Base-by-base conservation (phyloP, 306 rosid species). In the Dryas octopetala region DNA sequence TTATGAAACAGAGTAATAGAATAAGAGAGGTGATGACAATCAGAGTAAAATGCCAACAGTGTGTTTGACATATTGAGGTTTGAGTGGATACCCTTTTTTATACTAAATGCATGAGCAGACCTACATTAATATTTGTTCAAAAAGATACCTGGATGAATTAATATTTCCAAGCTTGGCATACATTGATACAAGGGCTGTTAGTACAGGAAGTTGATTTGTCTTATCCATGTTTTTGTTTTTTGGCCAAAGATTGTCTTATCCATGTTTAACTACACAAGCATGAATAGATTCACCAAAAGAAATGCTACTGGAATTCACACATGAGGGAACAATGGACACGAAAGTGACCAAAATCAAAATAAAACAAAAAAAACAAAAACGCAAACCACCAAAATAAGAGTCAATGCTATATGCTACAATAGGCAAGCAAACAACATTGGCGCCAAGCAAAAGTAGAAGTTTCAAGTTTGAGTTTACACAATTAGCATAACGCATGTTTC, bases 211-310 rank as follows among this genome's bases (percentile, higher is more conserved):
- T 58, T 66, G 83, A 79, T 51, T 51, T 66, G 41, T 40, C 81
- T 9, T 55, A 60, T 54, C 86, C 83, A 45, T 83, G 83, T 67
- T 53, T 83, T n/a, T n/a, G n/a, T n/a, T n/a, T n/a, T n/a, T n/a
- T n/a, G n/a, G n/a, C n/a, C n/a, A n/a, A n/a, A n/a, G n/a, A n/a
- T 51, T 66, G 41, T 40, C 81, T 9, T 55, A 60, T 54, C 86
- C 83, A 45, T 83, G 83, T 67, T 53, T 83, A 44, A 75, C 63
- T 12, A 52, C 83, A 9, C 44, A 66, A 64, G 83, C 86, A 66
- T 83, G 86, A 66, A 83, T 67, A 15, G 83, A 83, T 40, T 79
- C 78, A 4, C 86, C 83, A 19, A 17, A 64, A 11, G 58, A 52
- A 51, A 12, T 13, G 74, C 75, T n/a, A 46, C 9, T 32, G 32